Conservation (phyloP, 2,329 filamentous ascomycete species). For the Ambrosiella xylebori region DNA sequence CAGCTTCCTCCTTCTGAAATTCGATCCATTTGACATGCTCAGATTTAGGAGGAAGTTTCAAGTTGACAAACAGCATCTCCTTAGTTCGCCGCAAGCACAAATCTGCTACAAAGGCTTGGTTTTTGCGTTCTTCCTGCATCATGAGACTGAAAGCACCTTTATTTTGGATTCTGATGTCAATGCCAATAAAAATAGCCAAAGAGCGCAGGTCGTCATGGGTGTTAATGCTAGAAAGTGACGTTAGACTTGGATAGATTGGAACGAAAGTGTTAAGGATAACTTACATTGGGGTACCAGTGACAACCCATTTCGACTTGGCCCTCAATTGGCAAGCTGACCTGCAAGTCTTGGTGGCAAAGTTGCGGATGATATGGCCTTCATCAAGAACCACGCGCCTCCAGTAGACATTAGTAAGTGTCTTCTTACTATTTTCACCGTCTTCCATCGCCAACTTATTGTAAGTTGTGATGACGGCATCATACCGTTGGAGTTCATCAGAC, state of each 20-base stretch:
- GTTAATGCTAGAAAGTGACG: constrained; percentile 42
- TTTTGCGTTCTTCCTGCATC: constrained; percentile 44
- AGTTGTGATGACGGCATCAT: constrained; percentile 67
- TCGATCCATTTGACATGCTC: constrained; percentile 62
- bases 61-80: constrained; percentile 73
- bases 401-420: constrained; percentile 29
- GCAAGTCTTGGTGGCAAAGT: constrained; percentile 54
- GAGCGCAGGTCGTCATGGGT: constrained; percentile 67
- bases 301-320: constrained; percentile 59
- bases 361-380: constrained; percentile 70
- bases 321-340: constrained; percentile 48
- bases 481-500: constrained; percentile 39
- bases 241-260: not conserved
- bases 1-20: constrained; percentile 55
- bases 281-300: constrained; percentile 65
- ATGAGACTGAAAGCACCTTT: constrained; percentile 56
- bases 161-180: constrained; percentile 60
- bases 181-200: constrained; percentile 56
- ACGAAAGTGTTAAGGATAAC: constrained; percentile 14
- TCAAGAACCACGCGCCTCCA: constrained; percentile 72
- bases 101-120: constrained; percentile 64
- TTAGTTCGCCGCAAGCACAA: constrained; percentile 70
- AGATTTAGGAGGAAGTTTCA: constrained; percentile 58
- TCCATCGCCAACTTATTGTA: constrained; percentile 63
- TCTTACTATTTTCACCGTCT: constrained; percentile 27